phyloP scores from a whole-genome alignment of 257 asterid genomes.

The Osmanthus fragrans region DNA sequence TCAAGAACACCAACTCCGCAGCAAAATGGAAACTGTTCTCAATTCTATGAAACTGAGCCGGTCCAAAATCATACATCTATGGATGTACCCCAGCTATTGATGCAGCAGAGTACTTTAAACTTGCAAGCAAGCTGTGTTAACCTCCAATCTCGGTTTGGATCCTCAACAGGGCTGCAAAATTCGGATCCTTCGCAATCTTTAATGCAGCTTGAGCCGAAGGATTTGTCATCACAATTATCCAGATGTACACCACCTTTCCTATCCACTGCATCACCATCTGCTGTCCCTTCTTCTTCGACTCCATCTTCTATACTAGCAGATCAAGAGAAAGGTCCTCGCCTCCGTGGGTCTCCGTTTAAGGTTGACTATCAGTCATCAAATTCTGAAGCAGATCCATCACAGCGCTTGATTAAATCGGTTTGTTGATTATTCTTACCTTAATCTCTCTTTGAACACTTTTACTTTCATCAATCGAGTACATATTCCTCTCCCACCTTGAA shows the following conservation, averaged over 20 bases:
- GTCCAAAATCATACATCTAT: background rate
- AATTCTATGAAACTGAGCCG: background rate
- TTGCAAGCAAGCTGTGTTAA: constrained; percentile 18
- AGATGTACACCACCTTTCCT: constrained; percentile 22
- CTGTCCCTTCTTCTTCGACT: constrained; percentile 41
- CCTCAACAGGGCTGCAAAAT: constrained; percentile 20
- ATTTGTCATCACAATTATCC: constrained; percentile 26
- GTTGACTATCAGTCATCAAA: constrained; percentile 17
- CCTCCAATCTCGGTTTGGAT: constrained; percentile 20
- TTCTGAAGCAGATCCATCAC: constrained; percentile 23
- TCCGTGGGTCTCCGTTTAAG: constrained; percentile 12
- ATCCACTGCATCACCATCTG: constrained; percentile 33
- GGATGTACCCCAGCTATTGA: background rate
- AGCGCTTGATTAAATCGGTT: constrained; percentile 42
- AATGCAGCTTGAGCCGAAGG: constrained; percentile 32
- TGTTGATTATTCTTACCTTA: constrained; percentile 20
- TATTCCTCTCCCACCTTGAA: too few species aligned
- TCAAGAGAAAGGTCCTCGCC: constrained; percentile 30
- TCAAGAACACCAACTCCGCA: constrained; percentile 26
- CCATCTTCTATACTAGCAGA: constrained; percentile 39
- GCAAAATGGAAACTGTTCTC: constrained; percentile 30
- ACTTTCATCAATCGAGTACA: background rate
- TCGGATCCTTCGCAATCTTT: constrained; percentile 27
- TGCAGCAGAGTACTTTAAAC: constrained; percentile 21
- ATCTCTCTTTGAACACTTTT: background rate